Evolutionary conservation across 1,284 basidiomycete species (phyloP).

Genomic region (Apiotrichum sp.): DNA sequence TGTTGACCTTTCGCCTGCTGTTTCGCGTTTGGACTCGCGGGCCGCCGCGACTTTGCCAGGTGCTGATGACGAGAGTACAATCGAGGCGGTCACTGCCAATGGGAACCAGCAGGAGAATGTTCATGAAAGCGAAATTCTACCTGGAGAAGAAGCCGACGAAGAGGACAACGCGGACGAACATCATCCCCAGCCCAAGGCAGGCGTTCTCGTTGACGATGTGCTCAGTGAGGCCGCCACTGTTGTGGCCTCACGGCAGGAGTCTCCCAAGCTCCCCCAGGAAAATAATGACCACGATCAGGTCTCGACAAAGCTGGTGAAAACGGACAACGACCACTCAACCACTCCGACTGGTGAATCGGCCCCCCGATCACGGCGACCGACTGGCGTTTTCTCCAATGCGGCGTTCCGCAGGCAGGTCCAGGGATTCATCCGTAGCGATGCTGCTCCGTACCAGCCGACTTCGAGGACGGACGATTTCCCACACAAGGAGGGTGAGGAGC

Average conservation of each 20-base stretch:
- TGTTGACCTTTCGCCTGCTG: not conserved
- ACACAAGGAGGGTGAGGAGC: not conserved
- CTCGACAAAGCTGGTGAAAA: not conserved
- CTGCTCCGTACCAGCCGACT: not conserved
- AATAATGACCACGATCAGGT: not conserved
- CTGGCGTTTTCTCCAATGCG: not conserved
- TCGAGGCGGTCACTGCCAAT: not conserved
- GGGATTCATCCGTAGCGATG: conserved; percentile 5
- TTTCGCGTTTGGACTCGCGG: not conserved
- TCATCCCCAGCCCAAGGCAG: not conserved
- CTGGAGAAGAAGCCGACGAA: not conserved
- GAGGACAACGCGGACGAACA: not conserved
- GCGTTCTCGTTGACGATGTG: too few relatives aligned
- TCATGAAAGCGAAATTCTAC: not conserved
- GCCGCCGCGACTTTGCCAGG: not conserved
- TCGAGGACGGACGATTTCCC: not conserved
- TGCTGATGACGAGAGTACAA: not conserved
- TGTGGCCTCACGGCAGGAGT: too few relatives aligned
- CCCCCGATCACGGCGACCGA: not conserved
- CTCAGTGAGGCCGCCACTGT: too few relatives aligned
- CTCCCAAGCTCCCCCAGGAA: not conserved
- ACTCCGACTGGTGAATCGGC: not conserved
- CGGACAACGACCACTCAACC: not conserved
- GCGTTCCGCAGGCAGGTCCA: conserved; percentile 9
- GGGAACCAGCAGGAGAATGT: not conserved